Evolutionary conservation across 768 basidiomycete species (phyloP).

Genomic region (Hysterangium stoloniferum): DNA sequence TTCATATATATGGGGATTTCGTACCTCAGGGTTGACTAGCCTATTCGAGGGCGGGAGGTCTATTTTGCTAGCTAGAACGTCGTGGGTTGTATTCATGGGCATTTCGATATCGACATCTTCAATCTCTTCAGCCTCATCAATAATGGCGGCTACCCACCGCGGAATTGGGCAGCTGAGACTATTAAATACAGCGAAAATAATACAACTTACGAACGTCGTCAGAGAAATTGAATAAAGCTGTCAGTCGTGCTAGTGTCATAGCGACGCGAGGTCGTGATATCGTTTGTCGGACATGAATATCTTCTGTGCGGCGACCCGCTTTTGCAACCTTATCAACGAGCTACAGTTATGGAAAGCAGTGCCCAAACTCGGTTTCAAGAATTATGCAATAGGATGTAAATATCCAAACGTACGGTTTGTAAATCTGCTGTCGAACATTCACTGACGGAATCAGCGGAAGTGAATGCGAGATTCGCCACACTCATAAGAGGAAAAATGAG

Average conservation of each 20-base stretch:
- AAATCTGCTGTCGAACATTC: constrained; percentile 51
- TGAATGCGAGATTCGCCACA: constrained; percentile 58
- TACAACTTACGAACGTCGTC: constrained; percentile 53
- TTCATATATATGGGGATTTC: no score
- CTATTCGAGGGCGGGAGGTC: no score
- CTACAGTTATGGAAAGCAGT: neutral
- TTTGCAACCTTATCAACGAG: constrained; percentile 61
- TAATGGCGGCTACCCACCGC: neutral
- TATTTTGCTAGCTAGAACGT: no score
- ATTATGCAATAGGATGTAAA: neutral
- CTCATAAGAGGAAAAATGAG: constrained; percentile 72
- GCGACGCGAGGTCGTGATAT: constrained; percentile 61
- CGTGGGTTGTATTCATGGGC: no score
- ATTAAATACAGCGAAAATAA: neutral
- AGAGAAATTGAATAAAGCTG: constrained; percentile 62
- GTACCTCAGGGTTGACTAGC: no score
- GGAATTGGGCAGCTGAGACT: neutral
- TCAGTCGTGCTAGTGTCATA: constrained; percentile 60
- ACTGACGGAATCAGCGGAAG: constrained; percentile 47
- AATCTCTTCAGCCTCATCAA: neutral
- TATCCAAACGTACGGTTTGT: constrained; percentile 52
- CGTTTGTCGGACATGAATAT: constrained; percentile 66
- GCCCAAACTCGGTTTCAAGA: neutral
- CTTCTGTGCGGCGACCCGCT: constrained; percentile 57
- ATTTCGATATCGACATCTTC: neutral